Percentiles rank a stretch among this genome's conserved stretches.
phyloP scores from a whole-genome alignment of 495 filamentous ascomycete species.

The Penicillium cinerascens region DNA sequence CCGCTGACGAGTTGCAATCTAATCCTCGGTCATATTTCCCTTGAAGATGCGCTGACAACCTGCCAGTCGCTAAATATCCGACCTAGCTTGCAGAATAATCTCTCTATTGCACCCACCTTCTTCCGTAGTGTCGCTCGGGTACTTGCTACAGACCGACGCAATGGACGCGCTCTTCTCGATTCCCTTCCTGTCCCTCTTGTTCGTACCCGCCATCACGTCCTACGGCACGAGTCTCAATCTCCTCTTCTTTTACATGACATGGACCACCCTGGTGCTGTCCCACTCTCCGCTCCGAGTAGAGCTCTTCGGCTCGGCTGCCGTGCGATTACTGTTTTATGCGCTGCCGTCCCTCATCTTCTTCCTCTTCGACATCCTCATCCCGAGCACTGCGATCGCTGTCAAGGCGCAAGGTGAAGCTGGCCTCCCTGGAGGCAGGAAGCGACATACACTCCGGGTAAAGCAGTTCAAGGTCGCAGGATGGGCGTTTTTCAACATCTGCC shows the following conservation, averaged over 20 bases:
- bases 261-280: conserved; percentile 77
- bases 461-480: conserved; percentile 44
- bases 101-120: neutral
- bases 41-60: neutral
- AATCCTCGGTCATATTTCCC: neutral
- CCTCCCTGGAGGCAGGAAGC: conserved; percentile 56
- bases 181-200: conserved; percentile 64
- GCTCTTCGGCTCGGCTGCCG: conserved; percentile 60
- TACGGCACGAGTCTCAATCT: conserved; percentile 80
- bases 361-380: conserved; percentile 65
- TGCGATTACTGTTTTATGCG: conserved; percentile 70
- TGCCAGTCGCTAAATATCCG: neutral
- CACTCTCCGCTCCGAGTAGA: conserved; percentile 75
- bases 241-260: conserved; percentile 86
- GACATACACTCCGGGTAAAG: conserved; percentile 27
- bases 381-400: conserved; percentile 59
- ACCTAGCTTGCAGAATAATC: neutral
- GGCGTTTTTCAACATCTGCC: conserved; percentile 63
- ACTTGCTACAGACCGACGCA: conserved; percentile 1
- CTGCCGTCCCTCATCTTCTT: conserved; percentile 72
- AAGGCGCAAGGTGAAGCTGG: conserved; percentile 66
- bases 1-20: neutral
- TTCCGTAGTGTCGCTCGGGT: neutral
- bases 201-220: conserved; percentile 50
- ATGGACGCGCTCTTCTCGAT: conserved; percentile 67